These are phyloP conservation scores for Monosporascus sp. DNA, from an alignment of 2,329 filamentous ascomycete species.

Conservation along the genomic window DNA sequence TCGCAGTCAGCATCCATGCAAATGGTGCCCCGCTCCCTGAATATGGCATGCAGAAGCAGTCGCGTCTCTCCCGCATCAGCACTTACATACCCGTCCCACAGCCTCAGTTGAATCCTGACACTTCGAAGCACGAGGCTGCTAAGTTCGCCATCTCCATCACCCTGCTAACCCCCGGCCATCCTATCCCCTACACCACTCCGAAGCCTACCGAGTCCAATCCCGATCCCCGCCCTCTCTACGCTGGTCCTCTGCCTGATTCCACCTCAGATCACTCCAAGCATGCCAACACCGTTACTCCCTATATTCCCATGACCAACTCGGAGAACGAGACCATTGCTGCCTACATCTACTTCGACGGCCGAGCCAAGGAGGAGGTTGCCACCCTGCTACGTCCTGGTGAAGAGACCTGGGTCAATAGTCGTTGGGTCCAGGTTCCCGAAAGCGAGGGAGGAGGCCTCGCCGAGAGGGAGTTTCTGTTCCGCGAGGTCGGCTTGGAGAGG, in stretches of 20 bases:
- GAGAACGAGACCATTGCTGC: constrained; percentile 96
- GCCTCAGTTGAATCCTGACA: constrained; percentile 66
- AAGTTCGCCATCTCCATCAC: constrained; percentile 99
- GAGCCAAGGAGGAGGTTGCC: constrained; percentile 93
- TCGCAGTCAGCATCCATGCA: constrained; percentile 93
- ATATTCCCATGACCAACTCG: constrained; percentile 86
- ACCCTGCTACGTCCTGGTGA: constrained; percentile 88
- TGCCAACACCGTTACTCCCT: constrained; percentile 65
- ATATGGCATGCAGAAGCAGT: constrained; percentile 92
- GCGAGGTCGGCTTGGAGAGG: constrained; percentile 89
- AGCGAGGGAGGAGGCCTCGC: constrained; percentile 90
- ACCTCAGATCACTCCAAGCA: constrained; percentile 42
- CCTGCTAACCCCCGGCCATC: constrained; percentile 78
- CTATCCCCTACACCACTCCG: constrained; percentile 88
- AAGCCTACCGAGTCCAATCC: constrained; percentile 74
- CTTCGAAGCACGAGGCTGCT: constrained; percentile 80
- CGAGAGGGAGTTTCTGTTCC: constrained; percentile 94
- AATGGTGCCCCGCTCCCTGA: constrained; percentile 78
- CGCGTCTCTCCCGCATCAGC: constrained; percentile 85
- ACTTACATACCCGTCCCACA: constrained; percentile 95
- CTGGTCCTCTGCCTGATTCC: constrained; percentile 63
- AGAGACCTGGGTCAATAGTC: constrained; percentile 98
- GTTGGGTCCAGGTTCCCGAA: constrained; percentile 93
- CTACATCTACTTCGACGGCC: constrained; percentile 98
- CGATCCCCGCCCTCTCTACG: constrained; percentile 74